These are phyloP conservation scores for Starmera stellimalicola DNA, from an alignment of 1,139 yeast genomes.

Conservation along the genomic window DNA sequence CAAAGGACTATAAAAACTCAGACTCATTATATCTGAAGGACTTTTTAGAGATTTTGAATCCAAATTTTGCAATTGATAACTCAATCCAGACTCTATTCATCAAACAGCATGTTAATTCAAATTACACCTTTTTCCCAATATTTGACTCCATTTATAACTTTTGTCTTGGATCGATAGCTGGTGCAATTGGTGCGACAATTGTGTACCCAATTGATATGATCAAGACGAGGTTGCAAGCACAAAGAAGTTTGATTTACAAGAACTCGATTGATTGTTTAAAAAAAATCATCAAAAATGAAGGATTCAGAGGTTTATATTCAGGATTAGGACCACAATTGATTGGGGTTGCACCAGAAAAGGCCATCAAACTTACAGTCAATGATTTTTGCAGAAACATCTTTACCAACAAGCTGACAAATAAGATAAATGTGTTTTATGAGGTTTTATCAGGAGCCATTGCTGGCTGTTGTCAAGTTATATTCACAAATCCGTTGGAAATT, in stretches of 20 bases:
- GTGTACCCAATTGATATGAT: constrained; percentile 96
- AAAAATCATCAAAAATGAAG: constrained; percentile 71
- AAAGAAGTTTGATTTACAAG: constrained; percentile 58
- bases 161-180: constrained; percentile 87
- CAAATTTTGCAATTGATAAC: constrained; percentile 46
- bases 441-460: constrained; percentile 86
- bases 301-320: constrained; percentile 81
- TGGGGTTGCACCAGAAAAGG: constrained; percentile 98
- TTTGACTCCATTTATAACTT: constrained; percentile 86
- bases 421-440: constrained; percentile 64
- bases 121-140: constrained; percentile 37
- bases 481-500: constrained; percentile 93
- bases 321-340: constrained; percentile 92
- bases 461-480: constrained; percentile 93
- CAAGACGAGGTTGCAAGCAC: constrained; percentile 97
- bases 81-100: constrained; percentile 37
- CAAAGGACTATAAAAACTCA: not conserved
- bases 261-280: constrained; percentile 82
- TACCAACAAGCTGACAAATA: constrained; percentile 45
- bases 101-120: constrained; percentile 21
- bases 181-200: constrained; percentile 97
- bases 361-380: constrained; percentile 90
- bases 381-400: constrained; percentile 77
- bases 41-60: constrained; percentile 31
- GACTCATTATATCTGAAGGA: constrained; percentile 18